phyloP scores from a whole-genome alignment of 1,284 basidiomycete species.

The Sporisorium scitamineum region DNA sequence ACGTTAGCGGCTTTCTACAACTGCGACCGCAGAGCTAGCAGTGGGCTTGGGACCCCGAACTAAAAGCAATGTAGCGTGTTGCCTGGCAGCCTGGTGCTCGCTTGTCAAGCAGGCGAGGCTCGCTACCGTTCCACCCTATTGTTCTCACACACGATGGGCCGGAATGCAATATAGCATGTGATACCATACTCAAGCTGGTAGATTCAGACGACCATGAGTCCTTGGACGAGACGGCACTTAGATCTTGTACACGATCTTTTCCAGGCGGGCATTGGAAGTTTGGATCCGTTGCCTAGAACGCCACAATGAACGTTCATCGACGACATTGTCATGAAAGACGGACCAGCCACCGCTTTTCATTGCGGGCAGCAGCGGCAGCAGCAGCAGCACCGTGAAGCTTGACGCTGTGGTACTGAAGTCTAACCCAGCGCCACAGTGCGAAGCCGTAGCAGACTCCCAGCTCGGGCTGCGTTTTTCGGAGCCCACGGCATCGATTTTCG shows the following conservation, averaged over 20 bases:
- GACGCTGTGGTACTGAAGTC: background rate
- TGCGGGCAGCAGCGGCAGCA: no score
- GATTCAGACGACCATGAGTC: background rate
- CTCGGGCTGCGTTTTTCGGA: conserved; percentile 25
- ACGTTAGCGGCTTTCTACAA: background rate
- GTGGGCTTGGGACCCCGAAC: background rate
- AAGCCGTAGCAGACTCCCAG: conserved; percentile 26
- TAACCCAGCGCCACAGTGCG: background rate
- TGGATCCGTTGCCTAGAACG: background rate
- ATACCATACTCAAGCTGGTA: background rate
- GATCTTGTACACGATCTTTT: background rate
- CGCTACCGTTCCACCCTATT: conserved; percentile 4
- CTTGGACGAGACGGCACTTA: background rate
- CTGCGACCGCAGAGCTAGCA: background rate
- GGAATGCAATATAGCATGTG: background rate
- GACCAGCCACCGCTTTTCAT: no score
- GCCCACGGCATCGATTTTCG: conserved; percentile 14
- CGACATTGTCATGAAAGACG: no score
- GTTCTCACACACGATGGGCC: background rate
- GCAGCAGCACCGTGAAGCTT: no score
- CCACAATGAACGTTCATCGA: no score
- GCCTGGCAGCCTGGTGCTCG: conserved; percentile 6
- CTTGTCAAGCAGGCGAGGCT: conserved; percentile 6
- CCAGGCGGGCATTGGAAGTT: background rate
- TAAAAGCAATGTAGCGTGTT: background rate